Base-by-base conservation (phyloP, 495 filamentous ascomycete species). In the Pyrenula aspistea region DNA sequence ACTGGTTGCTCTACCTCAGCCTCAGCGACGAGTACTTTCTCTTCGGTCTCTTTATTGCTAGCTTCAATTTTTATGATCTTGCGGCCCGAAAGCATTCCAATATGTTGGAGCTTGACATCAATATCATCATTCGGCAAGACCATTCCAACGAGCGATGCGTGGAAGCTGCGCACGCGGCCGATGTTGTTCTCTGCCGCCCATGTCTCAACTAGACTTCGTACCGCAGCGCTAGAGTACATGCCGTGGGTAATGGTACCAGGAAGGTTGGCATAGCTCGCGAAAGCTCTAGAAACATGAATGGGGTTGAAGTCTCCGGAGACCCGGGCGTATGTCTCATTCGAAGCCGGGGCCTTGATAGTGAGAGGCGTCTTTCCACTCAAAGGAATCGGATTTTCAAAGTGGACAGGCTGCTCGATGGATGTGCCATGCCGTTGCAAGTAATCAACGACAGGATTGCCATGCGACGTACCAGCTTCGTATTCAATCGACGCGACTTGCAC, bases 181-280 rank as follows among this genome's bases (percentile, higher is more conserved):
- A 96, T 83, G 67, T 96, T 92, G 74, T 97, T 99, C 74, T 97
- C 93, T 19, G 93, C 94, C 24, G 93, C 94, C 94, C 93, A 97
- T 11, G 92, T 96, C 77, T 97, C 93, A 3, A 99, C 92, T n/a
- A 96, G 74, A 68, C 89, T 91, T 54, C 93, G 86, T n/a, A 97
- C 93, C 21, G 94, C 90, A 55, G 93, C 93, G 72, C 92, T 96
- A 2, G 91, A 89, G 78, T 97, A 99, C 93, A 99, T 99, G 58
- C 93, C 93, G 68, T 99, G 92, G 1, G 92, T 96, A 68, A 98
- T 98, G 24, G 92, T 98, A 31, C 92, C 92, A 0, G 88, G 89
- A 20, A 99, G 82, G 68, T 88, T 91, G 66, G 92, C 93, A 65
- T 97, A 99, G 69, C 80, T 87, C 15, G 94, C 83, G 74, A 99